Base-by-base conservation (phyloP, 495 filamentous ascomycete species). In the Neurospora sp. region DNA sequence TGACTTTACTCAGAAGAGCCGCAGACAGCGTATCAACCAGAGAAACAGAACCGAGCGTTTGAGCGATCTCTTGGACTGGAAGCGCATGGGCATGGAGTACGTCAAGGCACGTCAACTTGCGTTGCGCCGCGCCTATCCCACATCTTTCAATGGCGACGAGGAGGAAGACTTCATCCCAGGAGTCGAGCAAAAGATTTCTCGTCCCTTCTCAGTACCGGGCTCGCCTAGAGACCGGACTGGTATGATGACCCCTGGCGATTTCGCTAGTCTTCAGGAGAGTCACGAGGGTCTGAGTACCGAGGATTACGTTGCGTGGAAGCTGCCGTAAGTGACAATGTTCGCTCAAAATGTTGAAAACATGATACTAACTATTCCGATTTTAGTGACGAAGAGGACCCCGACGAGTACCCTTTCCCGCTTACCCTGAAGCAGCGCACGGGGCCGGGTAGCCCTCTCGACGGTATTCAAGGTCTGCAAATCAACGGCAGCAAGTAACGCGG, bases 231-330 rank as follows among this genome's bases (percentile, higher is more conserved):
- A 96, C 78, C 89, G 95, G 14, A 90, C 92, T 31, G 96, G 96
- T 39, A 96, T 98, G 93, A 98, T 99, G 96, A 99, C 96, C 1
- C 96, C 96, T 20, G 96, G 96, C 42, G 96, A 99, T 80, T 99
- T 98, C 84, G 96, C 94, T 3, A 96, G 93, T 69, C 82, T 99
- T 38, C 96, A 98, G 82, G 96, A 99, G 81, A 93, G 93, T 39
- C 89, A 90, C 65, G 96, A 99, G 81, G 96, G 96, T 3, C 82
- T 99, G 74, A 94, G 89, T 81, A 98, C 96, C 16, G 96, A 99
- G 82, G 96, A 99, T 78, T 98, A 99, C 78, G 92, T 98, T 75
- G 91, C 96, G 53, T 99, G 96, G 96, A 96, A 95, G 82, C 85
- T 99, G 31, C 96, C 96, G 92, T 98, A 88, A 91, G 94, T 91